These are phyloP conservation scores for Vitellaria paradoxa DNA, from an alignment of 179 eudicot genomes.

Conservation along the genomic window DNA sequence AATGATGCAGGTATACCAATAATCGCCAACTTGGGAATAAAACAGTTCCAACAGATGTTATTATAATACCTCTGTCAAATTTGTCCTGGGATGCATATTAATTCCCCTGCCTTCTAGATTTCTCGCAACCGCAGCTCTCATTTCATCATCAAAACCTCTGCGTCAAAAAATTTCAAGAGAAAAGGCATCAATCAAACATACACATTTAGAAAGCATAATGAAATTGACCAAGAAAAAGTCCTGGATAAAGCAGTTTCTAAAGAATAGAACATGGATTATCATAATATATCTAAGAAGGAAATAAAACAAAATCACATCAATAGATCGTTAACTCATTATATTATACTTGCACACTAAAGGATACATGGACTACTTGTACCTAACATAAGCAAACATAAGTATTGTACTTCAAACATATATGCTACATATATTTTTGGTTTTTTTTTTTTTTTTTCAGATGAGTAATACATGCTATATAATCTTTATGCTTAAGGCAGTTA, in stretches of 20 bases:
- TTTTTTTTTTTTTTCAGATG: too few species aligned
- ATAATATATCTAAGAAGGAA: not conserved
- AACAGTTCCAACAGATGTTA: not conserved
- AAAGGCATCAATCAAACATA: constrained; percentile 4
- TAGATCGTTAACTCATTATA: not conserved
- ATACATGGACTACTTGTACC: not conserved
- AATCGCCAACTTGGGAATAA: not conserved
- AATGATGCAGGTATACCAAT: not conserved
- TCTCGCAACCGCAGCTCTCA: constrained; percentile 93
- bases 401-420: not conserved
- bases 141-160: constrained; percentile 99
- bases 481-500: not conserved
- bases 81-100: constrained; percentile 78
- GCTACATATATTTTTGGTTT: not conserved
- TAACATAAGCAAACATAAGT: not conserved
- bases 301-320: not conserved
- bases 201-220: not conserved
- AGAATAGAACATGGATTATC: not conserved
- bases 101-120: constrained; percentile 94
- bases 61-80: constrained; percentile 59
- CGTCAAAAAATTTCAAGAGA: constrained; percentile 10
- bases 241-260: not conserved
- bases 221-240: not conserved
- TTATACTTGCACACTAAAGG: not conserved
- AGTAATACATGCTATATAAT: too few species aligned